Evolutionary conservation across 805 yeast species (phyloP).

Genomic region (Zygosaccharomyces lentus): DNA sequence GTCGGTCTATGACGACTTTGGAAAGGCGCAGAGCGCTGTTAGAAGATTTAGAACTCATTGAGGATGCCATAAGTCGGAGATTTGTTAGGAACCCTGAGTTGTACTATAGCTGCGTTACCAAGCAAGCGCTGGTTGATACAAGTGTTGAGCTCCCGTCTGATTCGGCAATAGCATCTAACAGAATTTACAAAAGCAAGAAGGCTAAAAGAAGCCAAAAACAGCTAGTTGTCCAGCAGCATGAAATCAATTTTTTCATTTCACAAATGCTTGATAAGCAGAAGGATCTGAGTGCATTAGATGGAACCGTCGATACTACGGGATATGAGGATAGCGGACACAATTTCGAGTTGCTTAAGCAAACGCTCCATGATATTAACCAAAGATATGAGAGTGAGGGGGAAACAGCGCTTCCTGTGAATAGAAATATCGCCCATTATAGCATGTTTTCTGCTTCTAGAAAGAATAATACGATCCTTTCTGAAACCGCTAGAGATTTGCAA

Average conservation of each 20-base stretch:
- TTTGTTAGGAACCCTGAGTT: constrained; percentile 58
- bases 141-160: constrained; percentile 10
- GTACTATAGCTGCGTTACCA: constrained; percentile 33
- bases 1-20: constrained; percentile 15
- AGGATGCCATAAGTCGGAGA: constrained; percentile 59
- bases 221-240: constrained; percentile 61
- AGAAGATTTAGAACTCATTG: constrained; percentile 71
- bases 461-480: constrained; percentile 40
- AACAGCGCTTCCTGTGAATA: constrained; percentile 15
- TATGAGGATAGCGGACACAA: constrained; percentile 32
- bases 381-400: constrained; percentile 25
- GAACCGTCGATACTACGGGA: constrained; percentile 29
- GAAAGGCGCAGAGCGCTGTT: constrained; percentile 40
- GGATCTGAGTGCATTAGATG: constrained; percentile 18
- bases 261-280: constrained; percentile 40
- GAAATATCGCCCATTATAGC: constrained; percentile 17
- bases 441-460: constrained; percentile 25
- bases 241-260: constrained; percentile 48
- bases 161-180: constrained; percentile 26
- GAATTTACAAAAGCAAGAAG: constrained; percentile 33
- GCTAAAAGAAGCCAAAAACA: constrained; percentile 46
- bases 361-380: constrained; percentile 11
- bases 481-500: constrained; percentile 46
- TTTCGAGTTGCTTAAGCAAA: constrained; percentile 26
- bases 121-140: constrained; percentile 5